Evolutionary conservation across 2,329 filamentous ascomycete genomes (phyloP), one percentile per base, ranked within the genome.

Genomic region (Ophiostoma sp.): DNA sequence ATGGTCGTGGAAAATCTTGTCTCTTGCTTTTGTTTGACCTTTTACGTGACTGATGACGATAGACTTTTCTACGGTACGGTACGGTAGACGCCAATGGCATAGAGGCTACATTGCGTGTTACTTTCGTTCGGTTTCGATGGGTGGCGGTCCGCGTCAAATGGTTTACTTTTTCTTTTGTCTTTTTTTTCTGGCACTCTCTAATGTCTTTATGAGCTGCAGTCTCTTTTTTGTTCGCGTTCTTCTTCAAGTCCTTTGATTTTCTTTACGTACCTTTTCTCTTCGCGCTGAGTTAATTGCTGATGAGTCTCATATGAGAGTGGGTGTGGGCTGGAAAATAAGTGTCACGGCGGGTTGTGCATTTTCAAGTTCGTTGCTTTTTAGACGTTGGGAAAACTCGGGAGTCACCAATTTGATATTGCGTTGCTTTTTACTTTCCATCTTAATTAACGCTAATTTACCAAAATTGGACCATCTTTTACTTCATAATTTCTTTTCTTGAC

Each of bases 1-100:
- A n/a, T 17, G 59, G 59, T 36, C 15, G 59, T 64, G 9, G 59
- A 64, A 64, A 64, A 42, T 7, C 15, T 48, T 48, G 42, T 19
- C 15, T 48, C 15, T 5, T 48, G 42, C 33, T 64, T 42, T 11
- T 64, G 33, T 11, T 64, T 42, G 31, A 22, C 31, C 17, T 42
- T 64, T 64, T 15, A 64, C 5, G 33, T 42, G 59, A 25, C n/a
- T 64, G 36, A 64, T 42, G 59, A 64, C 59, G 19, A 64, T 64
- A 64, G 59, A 64, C 59, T 64, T 25, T 1, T 25, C 7, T n/a
- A n/a, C n/a, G n/a, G n/a, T 19, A 48, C 42, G 42, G 42, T 48
- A 19, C 15, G 36, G 33, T 64, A 64, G 59, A 64, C 31, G 36
- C 33, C 59, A 25, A 64, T 42, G 59, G 59, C n/a, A 64, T 42